Base-by-base conservation (phyloP, 768 basidiomycete species). In the Psilocybe cyanescens region DNA sequence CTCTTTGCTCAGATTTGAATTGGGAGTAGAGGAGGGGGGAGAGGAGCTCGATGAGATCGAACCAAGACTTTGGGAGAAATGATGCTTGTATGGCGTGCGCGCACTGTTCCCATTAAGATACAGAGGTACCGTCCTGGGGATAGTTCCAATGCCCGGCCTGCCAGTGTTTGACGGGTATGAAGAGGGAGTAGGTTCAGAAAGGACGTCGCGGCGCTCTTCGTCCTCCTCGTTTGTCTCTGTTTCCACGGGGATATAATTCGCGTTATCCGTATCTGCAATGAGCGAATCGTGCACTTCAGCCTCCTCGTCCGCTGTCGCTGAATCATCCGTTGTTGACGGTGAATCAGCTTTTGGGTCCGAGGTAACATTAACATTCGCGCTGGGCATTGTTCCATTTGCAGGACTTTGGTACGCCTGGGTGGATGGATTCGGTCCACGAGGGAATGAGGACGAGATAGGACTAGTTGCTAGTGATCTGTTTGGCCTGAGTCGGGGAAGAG, bases 121-220 rank as follows among this genome's bases (percentile, higher is more conserved):
- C 28, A 87, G 78, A 5, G 83, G 80, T 0, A 85, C 75, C 0
- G 87, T 87, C 14, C 86, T 83, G 9, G 86, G 85, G 30, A 87
- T 73, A 29, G 76, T 82, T 0, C 75, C 77, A 33, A 70, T 68
- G 3, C 79, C 79, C 44, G 79, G 78, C 41, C 85, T 79, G 5
- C 81, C 82, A 9, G 76, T 79, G 55, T 86, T 80, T 12, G 85
- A 79, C 4, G 73, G 73, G 66, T 71, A 44, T 41, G 47, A 47
- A 19, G 48, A 29, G 9, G 41, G 14, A 37, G 53, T 24, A 19
- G 30, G 58, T 37, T 56, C 60, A 24, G 57, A 17, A 28, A 52
- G 37, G 16, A 52, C 37, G 8, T 59, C 54, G n/a, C 51, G 49
- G 51, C 55, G 50, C n/a, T 44, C 46, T 52, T 61, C 64, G 3